phyloP scores from a whole-genome alignment of 2,329 filamentous ascomycete species.

The Colletotrichum eremochloae region DNA sequence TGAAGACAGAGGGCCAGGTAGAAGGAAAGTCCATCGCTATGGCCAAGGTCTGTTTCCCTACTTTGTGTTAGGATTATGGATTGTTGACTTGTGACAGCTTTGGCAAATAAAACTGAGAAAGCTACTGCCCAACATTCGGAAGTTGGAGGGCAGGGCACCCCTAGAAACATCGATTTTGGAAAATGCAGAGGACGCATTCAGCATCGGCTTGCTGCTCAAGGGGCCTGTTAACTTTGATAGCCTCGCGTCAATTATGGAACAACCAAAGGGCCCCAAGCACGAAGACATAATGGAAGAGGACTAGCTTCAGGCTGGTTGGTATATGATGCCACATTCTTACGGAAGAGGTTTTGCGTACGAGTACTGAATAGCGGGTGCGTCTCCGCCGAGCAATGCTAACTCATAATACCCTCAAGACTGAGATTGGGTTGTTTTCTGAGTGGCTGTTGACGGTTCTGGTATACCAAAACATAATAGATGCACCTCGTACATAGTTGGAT shows the following conservation, averaged over 20 bases:
- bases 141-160: not conserved
- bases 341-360: not conserved
- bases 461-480: not conserved
- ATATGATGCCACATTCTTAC: too few relatives aligned
- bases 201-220: not conserved
- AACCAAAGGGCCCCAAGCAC: not conserved
- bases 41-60: not conserved
- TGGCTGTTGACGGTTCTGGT: too few relatives aligned
- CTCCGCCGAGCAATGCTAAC: not conserved
- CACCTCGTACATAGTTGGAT: not conserved
- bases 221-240: too few relatives aligned
- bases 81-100: constrained; percentile 1
- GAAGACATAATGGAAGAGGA: not conserved
- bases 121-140: constrained; percentile 1
- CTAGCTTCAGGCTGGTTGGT: not conserved
- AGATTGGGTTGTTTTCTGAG: not conserved
- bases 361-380: not conserved
- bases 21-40: constrained; percentile 1
- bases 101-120: constrained; percentile 3
- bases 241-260: not conserved
- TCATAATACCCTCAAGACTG: not conserved
- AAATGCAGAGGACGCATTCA: not conserved
- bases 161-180: not conserved
- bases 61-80: not conserved
- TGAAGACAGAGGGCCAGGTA: not conserved